Percentiles rank a stretch among this genome's conserved stretches.
Evolutionary conservation across 768 basidiomycete genomes (phyloP).

Genomic region (Vararia minispora): DNA sequence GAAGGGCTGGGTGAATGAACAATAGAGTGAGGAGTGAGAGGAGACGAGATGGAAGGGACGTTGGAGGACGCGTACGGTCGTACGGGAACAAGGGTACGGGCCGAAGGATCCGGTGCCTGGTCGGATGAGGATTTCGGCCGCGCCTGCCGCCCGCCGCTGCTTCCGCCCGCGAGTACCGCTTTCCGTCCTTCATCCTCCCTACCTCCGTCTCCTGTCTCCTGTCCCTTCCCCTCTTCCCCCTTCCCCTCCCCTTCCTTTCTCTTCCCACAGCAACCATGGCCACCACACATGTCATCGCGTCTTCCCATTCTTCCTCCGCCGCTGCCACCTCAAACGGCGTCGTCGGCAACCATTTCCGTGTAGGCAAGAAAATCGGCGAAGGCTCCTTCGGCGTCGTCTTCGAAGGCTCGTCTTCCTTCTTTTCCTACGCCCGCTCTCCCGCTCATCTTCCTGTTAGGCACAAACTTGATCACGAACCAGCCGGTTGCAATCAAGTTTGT

Average conservation of each 20-base stretch:
- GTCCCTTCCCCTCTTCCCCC: constrained; percentile 10
- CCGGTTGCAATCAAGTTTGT: constrained; percentile 99
- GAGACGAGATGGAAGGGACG: too few species aligned
- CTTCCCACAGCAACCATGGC: constrained; percentile 55
- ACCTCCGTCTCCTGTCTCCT: constrained; percentile 10
- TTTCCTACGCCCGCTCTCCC: neutral
- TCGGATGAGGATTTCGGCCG: too few species aligned
- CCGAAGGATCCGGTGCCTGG: too few species aligned
- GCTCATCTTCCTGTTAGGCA: constrained; percentile 36
- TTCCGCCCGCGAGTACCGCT: neutral
- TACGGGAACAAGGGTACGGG: too few species aligned
- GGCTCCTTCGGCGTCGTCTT: constrained; percentile 98
- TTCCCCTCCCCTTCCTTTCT: constrained; percentile 4
- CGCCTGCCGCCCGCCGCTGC: neutral
- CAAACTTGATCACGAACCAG: constrained; percentile 71
- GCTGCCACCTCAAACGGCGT: constrained; percentile 58
- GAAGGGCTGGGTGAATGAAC: neutral
- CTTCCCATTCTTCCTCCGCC: constrained; percentile 50
- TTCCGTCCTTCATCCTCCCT: constrained; percentile 3
- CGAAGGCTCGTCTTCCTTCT: constrained; percentile 52
- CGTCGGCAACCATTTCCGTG: constrained; percentile 72
- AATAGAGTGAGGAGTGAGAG: neutral
- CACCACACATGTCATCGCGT: constrained; percentile 77
- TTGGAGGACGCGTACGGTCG: too few species aligned
- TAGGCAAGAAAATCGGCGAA: constrained; percentile 99